These are phyloP conservation scores for Arthrobotrys sphaeroides DNA, from an alignment of 2,329 filamentous ascomycete species.

Conservation along the genomic window DNA sequence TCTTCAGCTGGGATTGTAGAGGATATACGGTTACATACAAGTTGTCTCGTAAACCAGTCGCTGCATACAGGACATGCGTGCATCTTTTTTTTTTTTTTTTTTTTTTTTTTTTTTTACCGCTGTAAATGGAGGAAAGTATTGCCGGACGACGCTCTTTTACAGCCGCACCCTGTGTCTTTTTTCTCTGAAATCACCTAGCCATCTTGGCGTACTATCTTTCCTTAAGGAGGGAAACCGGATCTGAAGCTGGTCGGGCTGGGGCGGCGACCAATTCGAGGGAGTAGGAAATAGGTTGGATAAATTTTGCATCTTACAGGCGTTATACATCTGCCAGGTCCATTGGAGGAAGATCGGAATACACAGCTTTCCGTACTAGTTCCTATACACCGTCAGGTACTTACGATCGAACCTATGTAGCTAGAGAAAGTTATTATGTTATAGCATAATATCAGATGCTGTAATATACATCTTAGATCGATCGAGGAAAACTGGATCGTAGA, in stretches of 20 bases:
- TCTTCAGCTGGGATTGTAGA: too few relatives aligned
- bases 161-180: not conserved
- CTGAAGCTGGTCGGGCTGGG: not conserved
- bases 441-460: not conserved
- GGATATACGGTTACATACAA: too few relatives aligned
- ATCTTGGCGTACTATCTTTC: not conserved
- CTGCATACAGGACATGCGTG: too few relatives aligned
- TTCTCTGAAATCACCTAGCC: not conserved
- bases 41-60: too few relatives aligned
- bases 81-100: not conserved
- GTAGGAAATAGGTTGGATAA: too few relatives aligned
- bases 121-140: not conserved
- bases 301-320: not conserved
- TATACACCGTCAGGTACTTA: too few relatives aligned
- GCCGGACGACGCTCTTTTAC: not conserved
- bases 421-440: not conserved
- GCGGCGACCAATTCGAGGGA: not conserved
- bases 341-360: not conserved
- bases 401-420: too few relatives aligned
- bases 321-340: not conserved
- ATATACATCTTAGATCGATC: not conserved
- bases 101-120: not conserved
- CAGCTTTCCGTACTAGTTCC: too few relatives aligned
- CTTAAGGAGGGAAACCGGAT: not conserved
- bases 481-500: not conserved